Base-by-base conservation (phyloP, 1,284 basidiomycete species). In the Ustilago lituana region DNA sequence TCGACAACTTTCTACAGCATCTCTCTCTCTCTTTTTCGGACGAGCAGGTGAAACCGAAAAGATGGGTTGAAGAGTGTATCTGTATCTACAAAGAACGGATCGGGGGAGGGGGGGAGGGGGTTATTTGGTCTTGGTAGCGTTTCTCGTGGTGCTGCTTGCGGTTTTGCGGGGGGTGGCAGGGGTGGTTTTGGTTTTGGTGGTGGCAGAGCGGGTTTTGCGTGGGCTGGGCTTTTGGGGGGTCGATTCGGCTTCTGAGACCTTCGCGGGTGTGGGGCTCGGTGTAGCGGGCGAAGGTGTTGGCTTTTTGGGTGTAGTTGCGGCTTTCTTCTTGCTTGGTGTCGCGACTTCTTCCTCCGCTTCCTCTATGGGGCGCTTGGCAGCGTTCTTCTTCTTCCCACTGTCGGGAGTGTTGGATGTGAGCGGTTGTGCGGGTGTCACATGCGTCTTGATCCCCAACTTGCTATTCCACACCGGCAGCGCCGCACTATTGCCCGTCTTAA, bases 401-500 rank as follows among this genome's bases (percentile, higher is more conserved):
- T 29, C 19, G 11, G 10, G 1, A 14, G 31, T n/a, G 23, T 37
- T 0, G 15, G 17, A 3, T 17, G 29, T 20, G 22, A 33, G 31
- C 4, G 44, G 8, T 26, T 22, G 10, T 8, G 37, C 24, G 23
- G 56, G 35, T 1, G 55, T 45, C 11, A 57, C 51, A 17, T 61
- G 58, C 7, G 58, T 68, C 41, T 55, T 63, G 6, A 71, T 85
- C 43, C 88, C 87, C n/a, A 93, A 84, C 12, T 85, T 84, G 77
- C 90, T 91, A 38, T 86, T 88, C 93, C 93, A 98, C 73, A 98
- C 88, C 1, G 95, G 95, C 26, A 98, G 84, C 65, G 90, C 89
- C n/a, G 89, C 86, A 47, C 90, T 92, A 17, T 87, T 87, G 69
- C 88, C 91, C 3, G 93, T 96, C 85, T 98, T 98, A 85, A 98